Evolutionary conservation across 2,329 filamentous ascomycete genomes (phyloP).

Genomic region (Byssochlamys sp.): DNA sequence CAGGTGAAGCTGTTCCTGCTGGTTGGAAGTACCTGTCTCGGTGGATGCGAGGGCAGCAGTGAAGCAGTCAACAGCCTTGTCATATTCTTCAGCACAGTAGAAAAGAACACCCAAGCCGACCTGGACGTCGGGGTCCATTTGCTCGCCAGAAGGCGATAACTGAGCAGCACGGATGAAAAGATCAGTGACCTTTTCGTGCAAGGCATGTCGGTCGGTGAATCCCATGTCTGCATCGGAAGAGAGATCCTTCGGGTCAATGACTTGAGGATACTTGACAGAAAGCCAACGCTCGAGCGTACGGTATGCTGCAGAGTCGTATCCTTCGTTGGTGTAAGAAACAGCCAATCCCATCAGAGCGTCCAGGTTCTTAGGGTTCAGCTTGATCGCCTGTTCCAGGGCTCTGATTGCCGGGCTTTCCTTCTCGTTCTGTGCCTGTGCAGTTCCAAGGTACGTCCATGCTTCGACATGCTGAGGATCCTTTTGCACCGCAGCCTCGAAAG

Average conservation of each 20-base stretch:
- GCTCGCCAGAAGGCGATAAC: conserved; percentile 78
- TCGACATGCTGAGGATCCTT: conserved; percentile 79
- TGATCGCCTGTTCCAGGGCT: conserved; percentile 80
- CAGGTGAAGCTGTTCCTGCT: conserved; percentile 76
- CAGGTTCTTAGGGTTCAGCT: conserved; percentile 76
- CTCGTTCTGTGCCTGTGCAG: conserved; percentile 93
- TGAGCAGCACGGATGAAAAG: conserved; percentile 89
- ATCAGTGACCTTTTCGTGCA: conserved; percentile 83
- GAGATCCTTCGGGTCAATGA: conserved; percentile 63
- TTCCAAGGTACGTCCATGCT: conserved; percentile 86
- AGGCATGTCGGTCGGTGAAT: conserved; percentile 80
- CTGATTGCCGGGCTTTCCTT: conserved; percentile 94
- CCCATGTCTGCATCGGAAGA: conserved; percentile 73
- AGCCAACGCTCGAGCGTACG: conserved; percentile 93
- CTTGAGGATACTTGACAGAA: conserved; percentile 80
- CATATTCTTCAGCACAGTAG: conserved; percentile 94
- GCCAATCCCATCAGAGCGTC: conserved; percentile 88
- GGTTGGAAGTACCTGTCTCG: conserved; percentile 74
- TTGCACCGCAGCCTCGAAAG: conserved; percentile 91
- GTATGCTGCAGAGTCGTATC: conserved; percentile 94
- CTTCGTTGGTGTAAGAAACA: conserved; percentile 96
- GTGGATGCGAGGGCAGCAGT: conserved; percentile 77
- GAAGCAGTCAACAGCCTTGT: conserved; percentile 98
- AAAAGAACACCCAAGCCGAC: conserved; percentile 93
- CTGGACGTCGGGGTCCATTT: conserved; percentile 97